phyloP scores from a whole-genome alignment of 306 rosid genomes.

The Vigna angularis region DNA sequence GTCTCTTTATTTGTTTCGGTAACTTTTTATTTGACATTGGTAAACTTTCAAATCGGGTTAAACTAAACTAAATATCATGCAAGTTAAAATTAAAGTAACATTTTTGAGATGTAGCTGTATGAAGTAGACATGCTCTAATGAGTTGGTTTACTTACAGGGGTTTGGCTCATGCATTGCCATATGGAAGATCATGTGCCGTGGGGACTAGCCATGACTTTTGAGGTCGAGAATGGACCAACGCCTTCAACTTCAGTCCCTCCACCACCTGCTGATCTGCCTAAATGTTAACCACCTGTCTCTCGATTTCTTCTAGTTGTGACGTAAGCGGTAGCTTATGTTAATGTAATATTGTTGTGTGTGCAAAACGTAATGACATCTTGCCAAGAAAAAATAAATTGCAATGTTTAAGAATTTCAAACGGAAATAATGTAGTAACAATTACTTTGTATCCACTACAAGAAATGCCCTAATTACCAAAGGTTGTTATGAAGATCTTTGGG shows the following conservation, averaged over 20 bases:
- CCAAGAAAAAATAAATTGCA: neutral
- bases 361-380: neutral
- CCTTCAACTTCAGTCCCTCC: conserved; percentile 54
- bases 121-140: neutral
- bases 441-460: too few species aligned
- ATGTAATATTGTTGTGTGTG: neutral
- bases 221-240: conserved; percentile 42
- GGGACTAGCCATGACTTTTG: conserved; percentile 58
- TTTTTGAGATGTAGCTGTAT: too few species aligned
- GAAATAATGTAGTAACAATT: neutral
- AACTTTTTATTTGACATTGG: too few species aligned
- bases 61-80: too few species aligned
- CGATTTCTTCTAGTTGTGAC: neutral
- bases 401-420: neutral
- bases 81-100: too few species aligned
- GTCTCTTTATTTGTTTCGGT: neutral
- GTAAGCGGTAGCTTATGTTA: neutral
- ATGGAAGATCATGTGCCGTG: conserved; percentile 53
- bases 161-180: conserved; percentile 68
- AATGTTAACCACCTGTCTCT: neutral
- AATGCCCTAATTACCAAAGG: too few species aligned
- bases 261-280: conserved; percentile 66
- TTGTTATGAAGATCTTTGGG: too few species aligned
- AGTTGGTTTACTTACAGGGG: neutral
- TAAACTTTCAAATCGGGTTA: too few species aligned